Evolutionary conservation across 1,139 yeast genomes (phyloP), one percentile per base, ranked within the genome.

Genomic region (Taiozyma sp.): DNA sequence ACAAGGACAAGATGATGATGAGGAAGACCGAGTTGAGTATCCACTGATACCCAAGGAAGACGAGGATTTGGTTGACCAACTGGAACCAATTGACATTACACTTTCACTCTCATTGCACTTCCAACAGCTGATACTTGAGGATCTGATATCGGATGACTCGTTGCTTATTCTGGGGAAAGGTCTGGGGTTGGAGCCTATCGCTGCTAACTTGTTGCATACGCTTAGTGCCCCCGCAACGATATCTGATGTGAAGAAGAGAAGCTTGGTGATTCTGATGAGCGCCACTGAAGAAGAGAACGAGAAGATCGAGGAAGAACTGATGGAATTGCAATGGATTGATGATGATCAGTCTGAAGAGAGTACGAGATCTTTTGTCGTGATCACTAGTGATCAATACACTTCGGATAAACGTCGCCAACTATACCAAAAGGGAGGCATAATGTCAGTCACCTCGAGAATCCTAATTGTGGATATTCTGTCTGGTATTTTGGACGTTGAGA

Each of bases 401-500:
- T 77, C 82, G 0, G 83, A 80, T 35, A 82, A 80, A 58, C 75
- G 98, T 51, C 75, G 78, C 42, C 70, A 73, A 30, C 65, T 84
- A 6, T 95, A 95, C 63, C 68, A 74, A 29, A 66, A 74, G n/a
- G 98, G 99, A 1, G 99, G 99, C 0, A 77, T 90, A 0, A 76
- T 89, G 43, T 80, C 93, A 1, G 80, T 93, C 1, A 83, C 95
- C 0, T 80, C 95, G 1, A 73, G 95, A 51, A 84, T 93, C 8
- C 72, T 93, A 49, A 88, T 90, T 16, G 96, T 88, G 2, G 99
- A 95, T 66, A 67, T 95, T 45, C 73, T 95, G 3, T 79, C 95
- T 16, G 90, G 85, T 0, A 76, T 83, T 1, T 65, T 91, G 0
- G 80, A 83, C 51, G 80, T 91, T 1, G 71, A 76, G 35, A 77